phyloP scores from a whole-genome alignment of 257 asterid species.

The Plantago elongata region DNA sequence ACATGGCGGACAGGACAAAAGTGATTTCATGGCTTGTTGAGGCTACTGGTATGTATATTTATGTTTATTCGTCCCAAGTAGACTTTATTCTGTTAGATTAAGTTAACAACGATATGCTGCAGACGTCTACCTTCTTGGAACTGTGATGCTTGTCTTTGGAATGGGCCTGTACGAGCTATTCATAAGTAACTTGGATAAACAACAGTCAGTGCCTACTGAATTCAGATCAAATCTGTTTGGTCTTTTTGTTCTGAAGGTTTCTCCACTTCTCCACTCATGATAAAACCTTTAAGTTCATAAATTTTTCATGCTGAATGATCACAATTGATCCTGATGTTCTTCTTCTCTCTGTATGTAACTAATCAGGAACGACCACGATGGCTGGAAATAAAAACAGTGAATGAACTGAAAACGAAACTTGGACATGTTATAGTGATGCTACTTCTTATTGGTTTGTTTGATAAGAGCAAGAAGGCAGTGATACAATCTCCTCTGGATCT shows the following conservation, averaged over 20 bases:
- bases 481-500: conserved; percentile 72
- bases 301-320: neutral
- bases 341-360: neutral
- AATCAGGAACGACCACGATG: conserved; percentile 82
- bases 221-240: conserved; percentile 70
- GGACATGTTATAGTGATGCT: conserved; percentile 97
- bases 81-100: neutral
- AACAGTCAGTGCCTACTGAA: conserved; percentile 45
- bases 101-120: neutral
- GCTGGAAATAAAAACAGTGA: conserved; percentile 76
- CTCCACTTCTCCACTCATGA: conserved; percentile 1
- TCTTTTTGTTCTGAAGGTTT: conserved; percentile 74
- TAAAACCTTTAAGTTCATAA: neutral
- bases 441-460: conserved; percentile 79
- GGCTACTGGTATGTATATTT: conserved; percentile 61
- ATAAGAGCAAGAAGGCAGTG: conserved; percentile 80
- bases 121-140: conserved; percentile 89
- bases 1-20: conserved; percentile 51
- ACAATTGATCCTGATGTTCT: neutral
- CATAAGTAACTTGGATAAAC: conserved; percentile 85
- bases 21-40: conserved; percentile 69
- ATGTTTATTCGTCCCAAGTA: neutral
- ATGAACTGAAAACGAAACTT: conserved; percentile 77
- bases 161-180: conserved; percentile 96
- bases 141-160: conserved; percentile 95